A percentile compares a stretch with the other conserved stretches of the same genome.
Evolutionary conservation across 192 early-diverging fungal species (phyloP).

Genomic region (Backusella circina): DNA sequence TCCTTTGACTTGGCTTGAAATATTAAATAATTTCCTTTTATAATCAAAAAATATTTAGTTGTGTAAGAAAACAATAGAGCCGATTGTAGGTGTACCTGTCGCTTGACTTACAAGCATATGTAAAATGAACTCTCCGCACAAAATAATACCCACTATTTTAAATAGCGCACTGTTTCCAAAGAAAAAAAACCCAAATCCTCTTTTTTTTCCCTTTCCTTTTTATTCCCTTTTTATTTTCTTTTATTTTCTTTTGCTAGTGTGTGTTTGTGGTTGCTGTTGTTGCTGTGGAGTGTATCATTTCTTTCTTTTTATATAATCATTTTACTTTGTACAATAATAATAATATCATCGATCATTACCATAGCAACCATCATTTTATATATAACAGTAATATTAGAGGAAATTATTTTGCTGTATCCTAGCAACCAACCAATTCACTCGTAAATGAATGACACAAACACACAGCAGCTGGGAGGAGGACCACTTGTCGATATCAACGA

Average conservation of each 20-base stretch:
- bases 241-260: neutral
- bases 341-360: neutral
- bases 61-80: neutral
- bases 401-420: neutral
- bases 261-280: neutral
- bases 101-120: neutral
- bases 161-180: neutral
- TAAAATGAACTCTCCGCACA: neutral
- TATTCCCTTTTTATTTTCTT: neutral
- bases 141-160: neutral
- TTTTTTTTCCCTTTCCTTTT: neutral
- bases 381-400: neutral
- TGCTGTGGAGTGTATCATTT: conserved; percentile 1
- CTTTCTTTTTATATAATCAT: neutral
- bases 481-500: neutral
- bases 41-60: no score
- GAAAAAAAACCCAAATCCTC: neutral
- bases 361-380: neutral
- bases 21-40: no score
- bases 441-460: neutral
- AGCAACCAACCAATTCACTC: neutral
- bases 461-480: neutral
- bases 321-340: conserved; percentile 2
- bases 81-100: neutral
- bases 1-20: no score